Percentiles rank a stretch among this genome's conserved stretches.
These are phyloP conservation scores for Botryotinia globosa DNA, from an alignment of 2,329 filamentous ascomycete species.

Conservation along the genomic window DNA sequence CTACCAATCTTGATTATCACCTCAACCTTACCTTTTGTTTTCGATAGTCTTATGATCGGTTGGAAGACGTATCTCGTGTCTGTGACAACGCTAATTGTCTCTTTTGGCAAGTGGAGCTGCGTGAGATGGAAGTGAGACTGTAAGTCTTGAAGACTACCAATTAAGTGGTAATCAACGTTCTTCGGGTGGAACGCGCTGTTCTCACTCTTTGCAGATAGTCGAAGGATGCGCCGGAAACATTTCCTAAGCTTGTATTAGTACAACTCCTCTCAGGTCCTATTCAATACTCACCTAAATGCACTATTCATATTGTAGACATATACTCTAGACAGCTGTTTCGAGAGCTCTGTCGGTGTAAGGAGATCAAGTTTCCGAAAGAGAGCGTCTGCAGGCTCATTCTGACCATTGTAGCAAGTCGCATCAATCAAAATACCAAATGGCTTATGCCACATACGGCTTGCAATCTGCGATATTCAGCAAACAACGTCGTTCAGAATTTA, in stretches of 20 bases:
- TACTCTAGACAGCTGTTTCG: conserved; percentile 56
- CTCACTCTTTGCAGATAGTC: conserved; percentile 60
- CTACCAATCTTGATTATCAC: conserved; percentile 66
- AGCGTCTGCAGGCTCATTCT: conserved; percentile 63
- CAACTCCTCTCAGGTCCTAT: no score
- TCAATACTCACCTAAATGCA: conserved; percentile 60
- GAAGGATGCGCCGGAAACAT: conserved; percentile 62
- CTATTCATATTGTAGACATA: conserved; percentile 76
- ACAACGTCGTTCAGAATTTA: conserved; percentile 10
- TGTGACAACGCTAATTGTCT: conserved; percentile 66
- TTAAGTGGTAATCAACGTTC: conserved; percentile 64
- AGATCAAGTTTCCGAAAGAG: conserved; percentile 62
- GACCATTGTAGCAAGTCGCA: conserved; percentile 67
- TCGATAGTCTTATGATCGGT: conserved; percentile 62
- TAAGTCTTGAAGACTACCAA: conserved; percentile 63
- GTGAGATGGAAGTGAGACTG: conserved; percentile 65
- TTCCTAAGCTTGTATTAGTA: conserved; percentile 47
- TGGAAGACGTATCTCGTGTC: conserved; percentile 66
- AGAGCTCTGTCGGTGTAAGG: conserved; percentile 60
- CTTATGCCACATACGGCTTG: conserved; percentile 66
- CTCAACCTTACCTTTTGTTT: conserved; percentile 68
- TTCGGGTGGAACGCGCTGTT: conserved; percentile 59
- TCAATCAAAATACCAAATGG: conserved; percentile 67
- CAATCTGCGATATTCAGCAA: conserved; percentile 48
- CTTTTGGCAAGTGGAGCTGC: conserved; percentile 64